These are phyloP conservation scores for Physaria fendleri DNA, from an alignment of 345 rosid species.

Conservation along the genomic window DNA sequence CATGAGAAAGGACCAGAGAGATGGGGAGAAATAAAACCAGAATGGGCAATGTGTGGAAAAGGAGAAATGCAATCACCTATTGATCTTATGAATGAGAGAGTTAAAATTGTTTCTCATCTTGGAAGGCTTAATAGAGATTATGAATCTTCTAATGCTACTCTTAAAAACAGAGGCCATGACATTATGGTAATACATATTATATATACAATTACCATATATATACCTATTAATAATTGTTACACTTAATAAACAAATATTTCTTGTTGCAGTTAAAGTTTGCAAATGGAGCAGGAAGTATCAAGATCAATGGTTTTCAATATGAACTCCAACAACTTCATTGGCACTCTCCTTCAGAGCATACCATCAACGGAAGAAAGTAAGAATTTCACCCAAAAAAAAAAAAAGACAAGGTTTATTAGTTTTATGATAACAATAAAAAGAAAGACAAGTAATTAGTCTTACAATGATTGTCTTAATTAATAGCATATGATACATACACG, in stretches of 20 bases:
- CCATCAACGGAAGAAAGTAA: constrained; percentile 59
- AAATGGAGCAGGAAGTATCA: constrained; percentile 45
- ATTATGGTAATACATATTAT: constrained; percentile 50
- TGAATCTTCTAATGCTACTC: constrained; percentile 48
- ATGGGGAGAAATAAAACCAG: constrained; percentile 66
- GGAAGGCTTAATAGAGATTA: constrained; percentile 55
- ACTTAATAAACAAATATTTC: background rate
- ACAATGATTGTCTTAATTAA: background rate
- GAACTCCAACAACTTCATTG: constrained; percentile 66
- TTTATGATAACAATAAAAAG: background rate
- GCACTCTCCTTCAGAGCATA: constrained; percentile 86
- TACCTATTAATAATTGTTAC: background rate
- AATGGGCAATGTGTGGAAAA: constrained; percentile 55
- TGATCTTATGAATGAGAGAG: constrained; percentile 51
- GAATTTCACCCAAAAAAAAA: background rate
- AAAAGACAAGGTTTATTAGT: background rate
- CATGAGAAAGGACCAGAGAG: constrained; percentile 47
- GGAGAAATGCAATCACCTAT: constrained; percentile 90
- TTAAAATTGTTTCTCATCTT: constrained; percentile 46
- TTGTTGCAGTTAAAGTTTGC: constrained; percentile 33
- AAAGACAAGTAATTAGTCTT: background rate
- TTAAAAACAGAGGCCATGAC: constrained; percentile 84
- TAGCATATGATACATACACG: no score
- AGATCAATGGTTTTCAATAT: constrained; percentile 39
- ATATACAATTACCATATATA: no score